Percentiles rank a stretch among this genome's conserved stretches.
Conservation (phyloP, 768 basidiomycete genomes). For the Neoboletus subvelutipes region DNA sequence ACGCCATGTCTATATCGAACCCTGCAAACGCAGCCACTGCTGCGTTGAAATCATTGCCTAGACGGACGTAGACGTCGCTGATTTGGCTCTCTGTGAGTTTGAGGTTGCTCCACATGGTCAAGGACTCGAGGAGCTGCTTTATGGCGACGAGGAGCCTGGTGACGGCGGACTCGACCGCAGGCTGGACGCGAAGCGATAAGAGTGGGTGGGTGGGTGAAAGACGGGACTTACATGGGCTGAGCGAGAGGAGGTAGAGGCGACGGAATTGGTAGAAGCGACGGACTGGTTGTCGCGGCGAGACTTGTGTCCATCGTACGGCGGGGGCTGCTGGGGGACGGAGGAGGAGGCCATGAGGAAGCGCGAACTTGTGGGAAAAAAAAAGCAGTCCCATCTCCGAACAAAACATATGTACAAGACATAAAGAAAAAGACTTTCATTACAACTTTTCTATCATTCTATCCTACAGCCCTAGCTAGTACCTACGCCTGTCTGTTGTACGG, state of each 20-base stretch:
- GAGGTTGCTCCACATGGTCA: constrained; percentile 80
- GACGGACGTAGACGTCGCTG: constrained; percentile 93
- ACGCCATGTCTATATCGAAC: constrained; percentile 91
- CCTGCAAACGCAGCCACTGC: constrained; percentile 86
- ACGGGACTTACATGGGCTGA: constrained; percentile 26
- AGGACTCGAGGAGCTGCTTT: constrained; percentile 87
- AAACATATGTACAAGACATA: background rate
- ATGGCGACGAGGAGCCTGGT: constrained; percentile 92
- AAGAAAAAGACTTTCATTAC: background rate
- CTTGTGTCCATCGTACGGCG: constrained; percentile 35
- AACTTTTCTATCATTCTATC: background rate
- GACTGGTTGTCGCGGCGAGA: constrained; percentile 56
- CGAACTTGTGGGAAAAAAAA: constrained; percentile 13
- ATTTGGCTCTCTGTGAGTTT: constrained; percentile 76
- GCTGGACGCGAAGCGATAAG: constrained; percentile 37
- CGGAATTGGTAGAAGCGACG: constrained; percentile 47
- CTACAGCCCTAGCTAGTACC: background rate
- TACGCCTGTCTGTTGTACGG: constrained; percentile 22
- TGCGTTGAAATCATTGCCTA: constrained; percentile 96
- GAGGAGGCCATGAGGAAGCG: constrained; percentile 23
- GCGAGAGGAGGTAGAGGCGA: constrained; percentile 26
- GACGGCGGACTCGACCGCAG: constrained; percentile 86
- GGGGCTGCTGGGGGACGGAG: constrained; percentile 17
- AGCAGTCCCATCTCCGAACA: background rate
- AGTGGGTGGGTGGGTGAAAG: background rate